phyloP scores from a whole-genome alignment of 495 filamentous ascomycete species.

The Tetracladium setigerum region DNA sequence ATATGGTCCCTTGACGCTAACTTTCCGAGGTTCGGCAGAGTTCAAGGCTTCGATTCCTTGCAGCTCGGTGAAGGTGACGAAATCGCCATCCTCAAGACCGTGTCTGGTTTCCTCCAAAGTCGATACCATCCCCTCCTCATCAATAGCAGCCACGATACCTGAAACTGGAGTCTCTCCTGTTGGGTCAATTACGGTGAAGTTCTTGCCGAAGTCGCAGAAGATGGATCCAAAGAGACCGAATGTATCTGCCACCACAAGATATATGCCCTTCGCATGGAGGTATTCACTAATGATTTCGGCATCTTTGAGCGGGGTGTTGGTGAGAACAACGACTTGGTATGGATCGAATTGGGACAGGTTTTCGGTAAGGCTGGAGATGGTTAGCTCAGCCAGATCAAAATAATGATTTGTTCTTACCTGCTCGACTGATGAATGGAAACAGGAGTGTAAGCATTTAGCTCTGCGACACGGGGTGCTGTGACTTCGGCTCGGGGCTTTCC shows the following conservation, averaged over 20 bases:
- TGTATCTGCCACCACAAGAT: conserved; percentile 77
- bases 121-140: conserved; percentile 83
- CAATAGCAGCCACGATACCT: conserved; percentile 87
- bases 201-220: conserved; percentile 95
- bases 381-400: neutral
- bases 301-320: conserved; percentile 68
- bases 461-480: conserved; percentile 81
- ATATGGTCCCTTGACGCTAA: conserved; percentile 92
- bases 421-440: conserved; percentile 62
- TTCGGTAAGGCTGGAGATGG: conserved; percentile 27
- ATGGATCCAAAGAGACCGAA: conserved; percentile 92
- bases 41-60: conserved; percentile 91
- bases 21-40: conserved; percentile 69
- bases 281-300: conserved; percentile 83
- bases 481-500: conserved; percentile 84
- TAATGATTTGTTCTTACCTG: conserved; percentile 14
- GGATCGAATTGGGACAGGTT: conserved; percentile 72
- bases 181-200: conserved; percentile 81
- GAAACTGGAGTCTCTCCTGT: conserved; percentile 82
- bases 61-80: conserved; percentile 88
- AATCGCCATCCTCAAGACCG: conserved; percentile 93
- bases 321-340: conserved; percentile 90
- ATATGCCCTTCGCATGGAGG: conserved; percentile 88
- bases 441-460: conserved; percentile 94
- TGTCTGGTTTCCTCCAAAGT: conserved; percentile 94